Base-by-base conservation (phyloP, 2,329 filamentous ascomycete genomes). In the Aspergillus aculeatus region DNA sequence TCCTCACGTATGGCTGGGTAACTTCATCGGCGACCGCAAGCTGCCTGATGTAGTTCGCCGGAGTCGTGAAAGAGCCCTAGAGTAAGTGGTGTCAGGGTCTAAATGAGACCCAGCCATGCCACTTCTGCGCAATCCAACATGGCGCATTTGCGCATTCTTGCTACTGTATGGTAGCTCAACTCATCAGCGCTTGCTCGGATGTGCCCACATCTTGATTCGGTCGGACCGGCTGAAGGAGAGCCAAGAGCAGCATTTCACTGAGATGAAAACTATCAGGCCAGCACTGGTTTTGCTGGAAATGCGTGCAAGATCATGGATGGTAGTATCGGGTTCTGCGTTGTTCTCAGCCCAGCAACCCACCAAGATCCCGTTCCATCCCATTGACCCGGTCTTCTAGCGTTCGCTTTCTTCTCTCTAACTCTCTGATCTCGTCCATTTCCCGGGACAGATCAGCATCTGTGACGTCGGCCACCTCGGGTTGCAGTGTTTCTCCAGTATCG, bases 321-420 rank as follows among this genome's bases (percentile, higher is more conserved):
- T 26, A 50, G 32, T 26, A 29, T 29, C 32, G 9, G 48, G 4
- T 21, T 12, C 23, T 31, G 10, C 1, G 47, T 26, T 14, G 11
- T 50, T 16, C 44, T 81, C 74, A 84, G 62, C 83, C 75, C 68
- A 85, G 73, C 44, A 88, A 69, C 0, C 86, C 86, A 21, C 85
- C 86, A n/a, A 90, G 78, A 71, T 89, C 87, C 67, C 82, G 83
- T 62, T 88, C 87, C 84, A 90, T 89, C 1, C 85, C 86, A 50
- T 78, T 83, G n/a, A 90, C 86, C 35, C 86, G 80, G 23, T 84
- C 83, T 69, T 89, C 87, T 12, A 90, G 73, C 6, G 75, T 78
- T 54, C 78, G 81, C 76, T 89, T 90, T 74, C 83, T 88, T 60
- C 74, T 75, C 71, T 90, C 88, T 38, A 90, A 74, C 62, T 86